These are phyloP conservation scores for Lentinula detonsa DNA, from an alignment of 768 basidiomycete species.

Conservation along the genomic window DNA sequence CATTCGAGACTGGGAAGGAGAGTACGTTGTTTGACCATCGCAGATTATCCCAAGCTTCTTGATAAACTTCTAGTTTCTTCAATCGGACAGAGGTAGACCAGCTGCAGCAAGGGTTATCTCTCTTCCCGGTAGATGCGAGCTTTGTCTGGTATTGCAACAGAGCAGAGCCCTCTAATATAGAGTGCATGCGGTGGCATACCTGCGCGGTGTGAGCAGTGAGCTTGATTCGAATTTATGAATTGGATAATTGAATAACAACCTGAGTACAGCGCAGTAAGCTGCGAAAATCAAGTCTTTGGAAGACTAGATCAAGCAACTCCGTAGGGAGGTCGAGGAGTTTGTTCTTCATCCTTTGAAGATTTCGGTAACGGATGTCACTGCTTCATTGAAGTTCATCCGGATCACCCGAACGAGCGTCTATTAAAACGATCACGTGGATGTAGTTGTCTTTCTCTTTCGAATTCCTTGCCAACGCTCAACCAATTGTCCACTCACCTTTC, in stretches of 20 bases:
- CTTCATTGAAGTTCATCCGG: too few species aligned
- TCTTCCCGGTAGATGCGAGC: conserved; percentile 21
- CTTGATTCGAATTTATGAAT: not conserved
- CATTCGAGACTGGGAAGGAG: conserved; percentile 12
- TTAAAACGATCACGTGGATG: conserved; percentile 14
- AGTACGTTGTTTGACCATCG: conserved; percentile 10
- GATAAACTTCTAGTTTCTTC: conserved; percentile 18
- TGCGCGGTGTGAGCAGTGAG: not conserved
- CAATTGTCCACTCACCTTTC: too few species aligned
- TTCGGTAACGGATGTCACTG: too few species aligned
- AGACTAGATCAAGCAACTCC: conserved; percentile 19
- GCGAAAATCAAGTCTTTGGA: conserved; percentile 20
- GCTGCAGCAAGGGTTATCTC: conserved; percentile 15
- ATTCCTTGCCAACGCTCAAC: not conserved
- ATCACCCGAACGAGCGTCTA: not conserved
- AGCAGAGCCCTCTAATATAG: conserved; percentile 18
- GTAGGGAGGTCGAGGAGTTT: conserved; percentile 16
- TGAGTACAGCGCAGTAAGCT: conserved; percentile 21
- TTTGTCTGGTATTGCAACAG: conserved; percentile 23
- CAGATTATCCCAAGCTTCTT: conserved; percentile 22
- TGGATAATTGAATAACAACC: conserved; percentile 7
- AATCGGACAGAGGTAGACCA: conserved; percentile 16
- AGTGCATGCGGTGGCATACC: conserved; percentile 24
- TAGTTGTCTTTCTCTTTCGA: not conserved
- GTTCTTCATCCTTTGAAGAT: too few species aligned